These are phyloP conservation scores for Wickerhamomyces kurtzmanii DNA, from an alignment of 805 yeast species.

Conservation along the genomic window DNA sequence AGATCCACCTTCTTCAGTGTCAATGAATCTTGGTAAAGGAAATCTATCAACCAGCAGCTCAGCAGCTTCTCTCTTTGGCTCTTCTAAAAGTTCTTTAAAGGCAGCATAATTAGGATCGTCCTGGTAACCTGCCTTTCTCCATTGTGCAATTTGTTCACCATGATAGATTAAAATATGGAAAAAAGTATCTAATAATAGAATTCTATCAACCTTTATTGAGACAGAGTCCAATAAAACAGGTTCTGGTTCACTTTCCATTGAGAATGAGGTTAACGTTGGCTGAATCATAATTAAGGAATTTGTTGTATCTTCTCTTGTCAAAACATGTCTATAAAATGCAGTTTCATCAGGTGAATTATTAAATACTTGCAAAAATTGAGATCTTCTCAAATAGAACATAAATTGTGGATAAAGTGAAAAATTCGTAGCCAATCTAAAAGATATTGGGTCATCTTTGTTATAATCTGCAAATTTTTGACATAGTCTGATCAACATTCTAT, in stretches of 20 bases:
- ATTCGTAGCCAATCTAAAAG: conserved; percentile 76
- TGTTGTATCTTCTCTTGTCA: conserved; percentile 84
- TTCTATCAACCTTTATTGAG: conserved; percentile 81
- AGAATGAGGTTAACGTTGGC: conserved; percentile 86
- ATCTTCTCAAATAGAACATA: conserved; percentile 89
- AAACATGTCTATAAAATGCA: conserved; percentile 89
- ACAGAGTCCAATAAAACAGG: conserved; percentile 92
- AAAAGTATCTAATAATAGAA: conserved; percentile 85
- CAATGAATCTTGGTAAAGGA: conserved; percentile 96
- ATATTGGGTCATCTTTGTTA: conserved; percentile 71
- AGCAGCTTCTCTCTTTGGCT: conserved; percentile 89
- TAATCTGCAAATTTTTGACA: conserved; percentile 94
- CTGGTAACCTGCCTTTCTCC: conserved; percentile 95
- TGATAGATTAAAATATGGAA: conserved; percentile 94
- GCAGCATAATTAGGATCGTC: conserved; percentile 84
- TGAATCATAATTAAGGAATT: conserved; percentile 96
- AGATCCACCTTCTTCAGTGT: conserved; percentile 96
- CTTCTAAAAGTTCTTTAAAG: conserved; percentile 77
- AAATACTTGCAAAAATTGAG: conserved; percentile 92
- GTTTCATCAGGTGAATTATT: conserved; percentile 99
- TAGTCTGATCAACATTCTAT: conserved; percentile 78
- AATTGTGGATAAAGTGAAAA: conserved; percentile 92
- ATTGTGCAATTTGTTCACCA: conserved; percentile 89
- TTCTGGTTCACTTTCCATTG: conserved; percentile 76
- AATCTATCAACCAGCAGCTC: conserved; percentile 85